Base-by-base conservation (phyloP, 1,139 yeast species). In the Blastobotrys capitulatus region DNA sequence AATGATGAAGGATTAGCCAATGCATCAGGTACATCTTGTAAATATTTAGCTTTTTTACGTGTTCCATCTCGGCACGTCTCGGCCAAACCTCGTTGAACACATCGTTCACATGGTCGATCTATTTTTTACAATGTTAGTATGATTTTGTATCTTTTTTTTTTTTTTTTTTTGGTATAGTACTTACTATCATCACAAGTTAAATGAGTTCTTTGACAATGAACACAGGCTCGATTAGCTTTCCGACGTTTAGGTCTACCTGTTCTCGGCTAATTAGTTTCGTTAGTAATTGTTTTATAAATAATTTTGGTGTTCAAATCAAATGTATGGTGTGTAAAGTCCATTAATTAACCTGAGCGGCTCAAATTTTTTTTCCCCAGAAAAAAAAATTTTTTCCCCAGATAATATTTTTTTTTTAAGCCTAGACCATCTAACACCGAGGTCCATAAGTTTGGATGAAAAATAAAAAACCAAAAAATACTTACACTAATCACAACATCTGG, bases 21-120 rank as follows among this genome's bases (percentile, higher is more conserved):
- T 2, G 42, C 31, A 18, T 49, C 52, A 2, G 52, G 52, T 32
- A 49, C 64, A 35, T 65, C 72, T 19, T 59, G 74, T 47, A 90
- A 67, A 59, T 90, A 90, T 63, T 90, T 90, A 64, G 88, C 87
- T 57, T 79, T 74, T 68, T 90, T 90, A 46, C 97, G 71, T 1
- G 94, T 94, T 5, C 96, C 96, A 70, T 90, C 97, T 44, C 81
- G 80, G 68, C 98, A 90, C 0, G 86, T 74, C n/a, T 70, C 76
- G 2, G 75, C 79, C 27, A 88, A 69, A 0, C 92, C 92, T 57
- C 89, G 73, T 42, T 74, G 75, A 7, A 83, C 66, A 66, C 98
- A 92, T 47, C 96, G 68, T 49, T 76, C 76, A 61, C 98, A 92
- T 0, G 98, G 98, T 46, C 98, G 67, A 48, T 59, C 58, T 46